phyloP scores from a whole-genome alignment of 352 stramenopile genomes.

The Phytophthora sansomeana region DNA sequence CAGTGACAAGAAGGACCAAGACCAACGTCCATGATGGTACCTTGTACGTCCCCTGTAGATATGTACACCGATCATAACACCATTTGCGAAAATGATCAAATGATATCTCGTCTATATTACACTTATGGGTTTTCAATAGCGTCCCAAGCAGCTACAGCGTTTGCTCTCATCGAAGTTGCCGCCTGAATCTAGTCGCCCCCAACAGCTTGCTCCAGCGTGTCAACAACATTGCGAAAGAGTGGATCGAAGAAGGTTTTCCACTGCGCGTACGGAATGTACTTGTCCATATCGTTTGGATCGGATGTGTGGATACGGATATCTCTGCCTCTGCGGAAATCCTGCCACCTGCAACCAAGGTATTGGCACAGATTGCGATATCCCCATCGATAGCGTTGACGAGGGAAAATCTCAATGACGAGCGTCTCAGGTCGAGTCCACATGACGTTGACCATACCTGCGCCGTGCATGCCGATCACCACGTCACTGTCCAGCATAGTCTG shows the following conservation, averaged over 20 bases:
- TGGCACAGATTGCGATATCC: constrained; percentile 81
- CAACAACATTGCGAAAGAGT: constrained; percentile 39
- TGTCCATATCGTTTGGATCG: constrained; percentile 58
- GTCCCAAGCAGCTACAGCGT: background rate
- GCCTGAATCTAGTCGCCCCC: background rate
- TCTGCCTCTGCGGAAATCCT: constrained; percentile 51
- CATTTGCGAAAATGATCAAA: constrained; percentile 4
- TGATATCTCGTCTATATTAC: constrained; percentile 24
- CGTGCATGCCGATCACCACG: constrained; percentile 82
- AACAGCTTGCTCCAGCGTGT: constrained; percentile 17
- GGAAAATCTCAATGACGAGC: constrained; percentile 76
- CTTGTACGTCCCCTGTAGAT: constrained; percentile 8
- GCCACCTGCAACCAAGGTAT: constrained; percentile 66
- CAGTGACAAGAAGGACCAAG: constrained; percentile 2
- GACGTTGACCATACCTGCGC: constrained; percentile 79
- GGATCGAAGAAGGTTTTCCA: constrained; percentile 64
- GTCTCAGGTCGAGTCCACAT: constrained; percentile 62
- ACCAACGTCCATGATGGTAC: constrained; percentile 3
- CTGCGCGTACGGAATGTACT: constrained; percentile 51
- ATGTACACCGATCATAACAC: constrained; percentile 12
- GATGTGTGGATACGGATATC: constrained; percentile 32
- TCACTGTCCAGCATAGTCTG: constrained; percentile 61
- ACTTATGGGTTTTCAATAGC: background rate
- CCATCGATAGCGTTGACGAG: constrained; percentile 50
- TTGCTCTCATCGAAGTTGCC: background rate